Percentiles rank a stretch among this genome's conserved stretches.
These are phyloP conservation scores for Leishmania guyanensis DNA, from an alignment of 208 protist species.

Conservation along the genomic window DNA sequence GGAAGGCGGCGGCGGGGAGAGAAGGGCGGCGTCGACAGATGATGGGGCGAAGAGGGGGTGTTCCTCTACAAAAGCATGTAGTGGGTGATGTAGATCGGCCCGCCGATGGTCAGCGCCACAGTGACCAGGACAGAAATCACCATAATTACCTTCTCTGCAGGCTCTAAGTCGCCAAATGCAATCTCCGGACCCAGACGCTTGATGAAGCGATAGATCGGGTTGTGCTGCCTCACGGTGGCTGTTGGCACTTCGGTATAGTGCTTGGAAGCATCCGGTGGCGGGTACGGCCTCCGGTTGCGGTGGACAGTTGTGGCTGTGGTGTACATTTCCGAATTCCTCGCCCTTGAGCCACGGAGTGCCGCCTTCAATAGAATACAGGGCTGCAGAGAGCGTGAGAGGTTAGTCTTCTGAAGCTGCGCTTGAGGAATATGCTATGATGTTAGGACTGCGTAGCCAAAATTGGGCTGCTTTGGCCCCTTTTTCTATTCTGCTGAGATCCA, in stretches of 20 bases:
- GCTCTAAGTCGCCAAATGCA: constrained; percentile 52
- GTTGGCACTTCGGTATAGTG: constrained; percentile 62
- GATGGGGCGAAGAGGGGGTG: no score
- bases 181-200: constrained; percentile 51
- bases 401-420: neutral
- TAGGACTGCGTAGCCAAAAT: neutral
- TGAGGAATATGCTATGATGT: neutral
- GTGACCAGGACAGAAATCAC: constrained; percentile 34
- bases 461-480: no score
- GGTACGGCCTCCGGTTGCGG: constrained; percentile 52
- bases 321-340: constrained; percentile 17
- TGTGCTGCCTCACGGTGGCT: constrained; percentile 29
- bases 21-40: neutral
- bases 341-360: neutral
- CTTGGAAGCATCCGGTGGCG: constrained; percentile 79
- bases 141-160: constrained; percentile 49
- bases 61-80: constrained; percentile 19
- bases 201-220: constrained; percentile 33
- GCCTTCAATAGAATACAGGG: neutral
- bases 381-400: neutral
- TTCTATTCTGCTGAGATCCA: neutral
- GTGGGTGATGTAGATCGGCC: constrained; percentile 31
- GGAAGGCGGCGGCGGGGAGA: neutral
- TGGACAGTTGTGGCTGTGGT: constrained; percentile 15
- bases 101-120: constrained; percentile 27